Percentiles rank a stretch among this genome's conserved stretches.
phyloP scores from a whole-genome alignment of 306 rosid genomes.

The Quercus alba region DNA sequence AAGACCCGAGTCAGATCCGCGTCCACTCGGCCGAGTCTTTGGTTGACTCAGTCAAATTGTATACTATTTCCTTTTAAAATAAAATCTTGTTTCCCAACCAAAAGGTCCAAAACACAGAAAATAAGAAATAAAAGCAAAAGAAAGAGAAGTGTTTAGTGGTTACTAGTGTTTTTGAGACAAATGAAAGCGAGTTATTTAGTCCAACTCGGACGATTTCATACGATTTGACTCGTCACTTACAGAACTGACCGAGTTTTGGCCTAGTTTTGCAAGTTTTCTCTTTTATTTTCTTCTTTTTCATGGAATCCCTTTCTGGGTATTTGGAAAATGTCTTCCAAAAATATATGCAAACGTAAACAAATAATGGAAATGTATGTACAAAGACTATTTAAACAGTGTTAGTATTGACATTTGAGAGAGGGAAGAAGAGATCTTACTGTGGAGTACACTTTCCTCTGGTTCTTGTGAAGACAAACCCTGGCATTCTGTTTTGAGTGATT shows the following conservation, averaged over 20 bases:
- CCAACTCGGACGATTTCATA: neutral
- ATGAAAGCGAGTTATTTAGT: neutral
- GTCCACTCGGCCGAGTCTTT: neutral
- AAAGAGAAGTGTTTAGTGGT: too few species aligned
- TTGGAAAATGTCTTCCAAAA: neutral
- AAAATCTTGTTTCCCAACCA: too few species aligned
- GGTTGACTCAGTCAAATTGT: neutral
- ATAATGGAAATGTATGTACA: too few species aligned
- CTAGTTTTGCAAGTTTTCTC: neutral
- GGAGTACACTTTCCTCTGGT: constrained; percentile 77
- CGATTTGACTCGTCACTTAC: neutral
- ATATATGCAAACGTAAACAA: neutral
- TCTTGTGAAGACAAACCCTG: constrained; percentile 69
- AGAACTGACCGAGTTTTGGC: neutral
- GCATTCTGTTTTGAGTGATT: constrained; percentile 16
- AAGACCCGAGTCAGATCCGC: neutral
- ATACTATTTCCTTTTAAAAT: too few species aligned
- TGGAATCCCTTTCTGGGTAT: neutral
- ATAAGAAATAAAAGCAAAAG: too few species aligned
- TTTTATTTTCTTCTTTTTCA: neutral
- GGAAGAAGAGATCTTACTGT: constrained; percentile 36
- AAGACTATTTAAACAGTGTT: too few species aligned
- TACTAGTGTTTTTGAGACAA: neutral
- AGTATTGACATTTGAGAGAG: neutral
- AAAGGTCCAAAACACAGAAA: too few species aligned